These are phyloP conservation scores for Huntiella bhutanensis DNA, from an alignment of 2,329 filamentous ascomycete species.

Conservation along the genomic window DNA sequence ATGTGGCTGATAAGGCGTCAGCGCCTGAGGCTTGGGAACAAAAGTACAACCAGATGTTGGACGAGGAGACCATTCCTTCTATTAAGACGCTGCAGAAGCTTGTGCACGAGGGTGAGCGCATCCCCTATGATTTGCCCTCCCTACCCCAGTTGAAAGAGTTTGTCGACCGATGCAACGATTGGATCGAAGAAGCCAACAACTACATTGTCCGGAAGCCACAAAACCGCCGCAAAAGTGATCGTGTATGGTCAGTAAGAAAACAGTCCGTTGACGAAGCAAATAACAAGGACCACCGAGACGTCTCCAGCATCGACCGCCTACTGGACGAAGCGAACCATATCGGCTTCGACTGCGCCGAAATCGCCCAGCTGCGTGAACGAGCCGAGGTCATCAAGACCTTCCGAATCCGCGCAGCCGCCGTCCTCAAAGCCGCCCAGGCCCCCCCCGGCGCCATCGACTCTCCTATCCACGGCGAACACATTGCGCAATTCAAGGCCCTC, in stretches of 20 bases:
- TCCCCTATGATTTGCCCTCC: conserved; percentile 73
- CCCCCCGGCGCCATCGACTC: conserved; percentile 4
- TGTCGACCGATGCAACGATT: conserved; percentile 91
- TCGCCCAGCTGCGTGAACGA: conserved; percentile 66
- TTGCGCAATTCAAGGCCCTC: conserved; percentile 68
- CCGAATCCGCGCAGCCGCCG: conserved; percentile 53
- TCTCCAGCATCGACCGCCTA: conserved; percentile 73
- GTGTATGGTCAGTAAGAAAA: conserved; percentile 53
- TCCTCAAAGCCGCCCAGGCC: conserved; percentile 33
- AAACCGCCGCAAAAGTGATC: conserved; percentile 88
- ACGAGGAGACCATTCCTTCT: conserved; percentile 66
- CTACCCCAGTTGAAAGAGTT: conserved; percentile 68
- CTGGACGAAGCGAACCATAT: conserved; percentile 69
- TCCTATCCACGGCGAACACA: conserved; percentile 38
- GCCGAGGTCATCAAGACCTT: conserved; percentile 71
- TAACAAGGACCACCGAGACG: conserved; percentile 71
- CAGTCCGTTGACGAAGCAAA: conserved; percentile 61
- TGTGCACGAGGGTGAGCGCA: conserved; percentile 85
- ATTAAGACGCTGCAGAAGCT: conserved; percentile 71
- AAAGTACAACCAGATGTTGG: conserved; percentile 69
- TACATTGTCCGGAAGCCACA: conserved; percentile 97
- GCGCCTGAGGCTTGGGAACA: conserved; percentile 79
- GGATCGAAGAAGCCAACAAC: conserved; percentile 90
- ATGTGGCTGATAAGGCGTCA: conserved; percentile 68
- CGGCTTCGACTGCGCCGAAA: conserved; percentile 86